Base-by-base conservation (phyloP, 169 alveolate genomes). In the Toxoplasma gondii region DNA sequence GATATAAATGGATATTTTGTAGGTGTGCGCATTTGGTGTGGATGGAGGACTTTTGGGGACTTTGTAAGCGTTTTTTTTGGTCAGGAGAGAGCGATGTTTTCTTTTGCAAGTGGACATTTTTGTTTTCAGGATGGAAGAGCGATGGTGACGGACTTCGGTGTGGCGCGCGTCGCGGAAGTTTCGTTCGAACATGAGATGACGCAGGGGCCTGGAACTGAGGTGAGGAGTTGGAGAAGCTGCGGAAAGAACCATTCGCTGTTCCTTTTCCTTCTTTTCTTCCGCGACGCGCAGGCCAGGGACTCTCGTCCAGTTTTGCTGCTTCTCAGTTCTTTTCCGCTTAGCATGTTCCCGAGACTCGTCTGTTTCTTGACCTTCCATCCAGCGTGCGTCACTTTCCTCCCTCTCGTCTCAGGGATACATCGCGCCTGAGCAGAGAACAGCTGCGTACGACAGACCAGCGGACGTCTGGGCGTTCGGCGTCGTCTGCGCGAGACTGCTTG, bases 391-490 rank as follows among this genome's bases (percentile, higher is more conserved):
- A 49, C 12, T 12, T 49, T 4, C 58, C 58, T 49, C 12, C 12
- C 12, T 49, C 12, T 49, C 58, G 22, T 39, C 64, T 39, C 91
- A 93, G 88, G 95, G 96, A 0, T 94, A 94, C 86, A 94, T 94
- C 49, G 96, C 96, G 45, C 96, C 96, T 31, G 96, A 94, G 82
- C 96, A 94, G 82, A 86, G 92, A 39, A 90, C 94, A 69, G 91
- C 92, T 19, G 94, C 91, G 67, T 94, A 94, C 93, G 96, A 90
- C 80, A 53, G 96, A 24, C 94, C 96, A 16, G 96, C 96, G 22
- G 96, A 94, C 74, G 96, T 94, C 17, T 94, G 96, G 96, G 91
- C 94, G 74, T 94, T 90, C 58, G 96, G 96, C 38, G 96, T 94
- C n/a, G 88, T 91, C 29, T 53, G 84, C n/a, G 94, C 96, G 27